Percentiles rank a stretch among this genome's conserved stretches.
Conservation (phyloP, 208 protist genomes). For the Zelonia costaricensis region DNA sequence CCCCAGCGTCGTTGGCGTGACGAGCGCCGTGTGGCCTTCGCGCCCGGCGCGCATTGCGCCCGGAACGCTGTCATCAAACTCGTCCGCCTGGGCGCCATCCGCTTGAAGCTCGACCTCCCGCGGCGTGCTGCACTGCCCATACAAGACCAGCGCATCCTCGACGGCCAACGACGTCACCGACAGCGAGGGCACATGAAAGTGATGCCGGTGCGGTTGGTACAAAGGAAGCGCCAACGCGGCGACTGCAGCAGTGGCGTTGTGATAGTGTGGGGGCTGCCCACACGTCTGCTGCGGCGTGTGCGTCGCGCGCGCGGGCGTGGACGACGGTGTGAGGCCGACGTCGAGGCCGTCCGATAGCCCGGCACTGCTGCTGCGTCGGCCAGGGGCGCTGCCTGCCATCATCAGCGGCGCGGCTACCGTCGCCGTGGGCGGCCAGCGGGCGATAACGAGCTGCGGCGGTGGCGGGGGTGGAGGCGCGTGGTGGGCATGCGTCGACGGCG, state of each 20-base stretch:
- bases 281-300: neutral
- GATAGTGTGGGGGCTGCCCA: neutral
- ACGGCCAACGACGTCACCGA: neutral
- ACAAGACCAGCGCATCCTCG: neutral
- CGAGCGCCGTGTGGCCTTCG: neutral
- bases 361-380: slow-evolving; percentile 8
- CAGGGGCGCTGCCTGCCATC: no score
- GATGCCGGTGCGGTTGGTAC: neutral
- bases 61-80: no score
- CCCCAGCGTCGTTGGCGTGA: no score
- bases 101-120: neutral
- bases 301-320: slow-evolving; percentile 3
- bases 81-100: no score
- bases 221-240: no score
- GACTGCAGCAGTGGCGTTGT: neutral
- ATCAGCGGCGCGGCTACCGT: no score
- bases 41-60: neutral
- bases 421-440: no score
- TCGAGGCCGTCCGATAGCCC: slow-evolving; percentile 4
- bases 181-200: neutral
- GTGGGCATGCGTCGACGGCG: neutral
- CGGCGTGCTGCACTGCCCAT: slow-evolving; percentile 8
- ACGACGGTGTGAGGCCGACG: neutral
- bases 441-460: neutral
- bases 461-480: neutral